Evolutionary conservation across 1,284 basidiomycete genomes (phyloP).

Genomic region (Irpex sp.): DNA sequence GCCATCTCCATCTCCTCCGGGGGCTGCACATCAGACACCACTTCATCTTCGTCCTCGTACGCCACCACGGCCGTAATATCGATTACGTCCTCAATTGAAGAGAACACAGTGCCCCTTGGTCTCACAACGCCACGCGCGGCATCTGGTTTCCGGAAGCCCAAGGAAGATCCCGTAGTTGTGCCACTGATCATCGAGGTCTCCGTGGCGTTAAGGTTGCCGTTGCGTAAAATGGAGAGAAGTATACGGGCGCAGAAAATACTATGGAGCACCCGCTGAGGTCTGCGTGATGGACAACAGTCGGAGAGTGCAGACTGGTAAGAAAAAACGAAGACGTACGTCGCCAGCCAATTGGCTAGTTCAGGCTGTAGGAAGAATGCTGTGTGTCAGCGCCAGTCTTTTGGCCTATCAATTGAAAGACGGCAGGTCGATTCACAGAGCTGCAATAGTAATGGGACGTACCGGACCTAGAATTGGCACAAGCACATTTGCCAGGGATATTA

Average conservation of each 20-base stretch:
- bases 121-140: neutral
- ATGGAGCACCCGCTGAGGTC: conserved; percentile 41
- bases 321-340: conserved; percentile 2
- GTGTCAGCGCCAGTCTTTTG: neutral
- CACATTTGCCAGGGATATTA: conserved; percentile 37
- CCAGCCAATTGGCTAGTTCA: conserved; percentile 2
- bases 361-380: neutral
- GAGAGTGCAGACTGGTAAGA: neutral
- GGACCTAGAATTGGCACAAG: conserved; percentile 34
- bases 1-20: neutral
- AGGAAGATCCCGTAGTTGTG: neutral
- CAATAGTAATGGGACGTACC: conserved; percentile 22
- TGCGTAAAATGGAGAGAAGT: conserved; percentile 32
- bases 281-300: conserved; percentile 13
- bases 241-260: conserved; percentile 39
- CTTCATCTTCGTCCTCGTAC: neutral
- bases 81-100: neutral
- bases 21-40: neutral
- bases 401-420: neutral
- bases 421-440: neutral
- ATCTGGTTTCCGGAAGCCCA: neutral
- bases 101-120: neutral
- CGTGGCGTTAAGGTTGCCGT: neutral
- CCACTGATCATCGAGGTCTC: neutral
- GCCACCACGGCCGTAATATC: neutral